phyloP scores from a whole-genome alignment of 495 filamentous ascomycete species.

The Neurospora sp. region DNA sequence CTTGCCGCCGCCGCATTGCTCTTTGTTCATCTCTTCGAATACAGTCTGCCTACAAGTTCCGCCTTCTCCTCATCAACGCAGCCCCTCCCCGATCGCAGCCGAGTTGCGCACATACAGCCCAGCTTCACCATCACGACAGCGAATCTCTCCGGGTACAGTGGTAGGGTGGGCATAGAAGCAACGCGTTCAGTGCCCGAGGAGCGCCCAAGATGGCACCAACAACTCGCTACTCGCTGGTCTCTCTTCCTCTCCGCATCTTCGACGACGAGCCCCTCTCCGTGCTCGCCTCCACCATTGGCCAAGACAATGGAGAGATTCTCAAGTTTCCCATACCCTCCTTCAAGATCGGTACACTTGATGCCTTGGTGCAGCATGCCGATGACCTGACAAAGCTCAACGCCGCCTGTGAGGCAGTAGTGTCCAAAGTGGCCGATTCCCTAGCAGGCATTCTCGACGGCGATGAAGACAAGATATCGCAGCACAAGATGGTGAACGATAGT shows the following conservation, averaged over 20 bases:
- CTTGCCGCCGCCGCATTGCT: background rate
- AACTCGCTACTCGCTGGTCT: constrained; percentile 36
- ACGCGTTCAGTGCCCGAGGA: background rate
- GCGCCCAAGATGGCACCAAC: constrained; percentile 1
- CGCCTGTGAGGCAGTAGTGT: constrained; percentile 70
- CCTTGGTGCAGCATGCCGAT: constrained; percentile 93
- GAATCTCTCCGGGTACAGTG: background rate
- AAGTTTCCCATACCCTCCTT: constrained; percentile 83
- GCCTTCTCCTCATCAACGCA: background rate
- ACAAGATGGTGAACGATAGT: constrained; percentile 97
- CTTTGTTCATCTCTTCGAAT: background rate
- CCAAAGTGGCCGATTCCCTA: constrained; percentile 81
- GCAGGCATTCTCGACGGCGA: constrained; percentile 70
- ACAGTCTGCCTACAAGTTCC: background rate
- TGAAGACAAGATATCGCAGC: constrained; percentile 68
- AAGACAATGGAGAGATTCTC: constrained; percentile 65
- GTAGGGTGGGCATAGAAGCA: background rate
- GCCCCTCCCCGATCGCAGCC: background rate
- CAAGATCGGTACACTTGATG: constrained; percentile 95
- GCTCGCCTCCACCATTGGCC: constrained; percentile 57
- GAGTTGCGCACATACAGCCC: background rate
- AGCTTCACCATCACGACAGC: background rate
- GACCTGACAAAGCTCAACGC: constrained; percentile 80
- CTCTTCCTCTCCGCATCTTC: constrained; percentile 38
- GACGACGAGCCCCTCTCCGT: constrained; percentile 70